A percentile compares a stretch with the other conserved stretches of the same genome.
These are phyloP conservation scores for Paramecium primaurelia DNA, from an alignment of 73 alveolate species.

Conservation along the genomic window DNA sequence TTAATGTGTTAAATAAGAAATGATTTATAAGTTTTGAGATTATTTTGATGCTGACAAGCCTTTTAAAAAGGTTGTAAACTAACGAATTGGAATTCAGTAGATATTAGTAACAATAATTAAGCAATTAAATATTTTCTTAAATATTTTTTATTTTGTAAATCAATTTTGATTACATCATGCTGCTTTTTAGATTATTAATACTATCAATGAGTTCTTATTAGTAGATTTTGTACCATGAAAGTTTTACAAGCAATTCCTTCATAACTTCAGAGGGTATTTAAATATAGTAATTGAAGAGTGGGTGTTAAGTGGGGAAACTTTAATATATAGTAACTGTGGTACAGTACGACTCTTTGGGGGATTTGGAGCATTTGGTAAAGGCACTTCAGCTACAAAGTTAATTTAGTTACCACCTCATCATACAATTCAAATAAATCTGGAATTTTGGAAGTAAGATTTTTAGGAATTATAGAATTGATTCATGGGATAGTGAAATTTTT, in stretches of 20 bases:
- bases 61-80: neutral
- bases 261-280: neutral
- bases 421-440: neutral
- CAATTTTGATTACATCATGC: neutral
- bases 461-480: neutral
- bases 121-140: neutral
- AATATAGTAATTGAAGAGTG: neutral
- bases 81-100: neutral
- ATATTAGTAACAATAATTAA: neutral
- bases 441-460: neutral
- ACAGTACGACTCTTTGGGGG: neutral
- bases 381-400: neutral
- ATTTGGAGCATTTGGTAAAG: neutral
- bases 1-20: neutral
- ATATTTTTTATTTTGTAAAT: neutral
- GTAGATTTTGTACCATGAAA: neutral
- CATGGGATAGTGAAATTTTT: constrained; percentile 8
- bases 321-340: neutral
- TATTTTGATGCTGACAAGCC: neutral
- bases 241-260: neutral
- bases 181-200: neutral
- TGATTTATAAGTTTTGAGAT: neutral
- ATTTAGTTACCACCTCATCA: neutral
- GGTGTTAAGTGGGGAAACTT: neutral
- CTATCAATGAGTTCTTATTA: neutral